Evolutionary conservation across 139 green algal genomes (phyloP), one percentile per base, ranked within the genome.

Genomic region (Trebouxia sp.): DNA sequence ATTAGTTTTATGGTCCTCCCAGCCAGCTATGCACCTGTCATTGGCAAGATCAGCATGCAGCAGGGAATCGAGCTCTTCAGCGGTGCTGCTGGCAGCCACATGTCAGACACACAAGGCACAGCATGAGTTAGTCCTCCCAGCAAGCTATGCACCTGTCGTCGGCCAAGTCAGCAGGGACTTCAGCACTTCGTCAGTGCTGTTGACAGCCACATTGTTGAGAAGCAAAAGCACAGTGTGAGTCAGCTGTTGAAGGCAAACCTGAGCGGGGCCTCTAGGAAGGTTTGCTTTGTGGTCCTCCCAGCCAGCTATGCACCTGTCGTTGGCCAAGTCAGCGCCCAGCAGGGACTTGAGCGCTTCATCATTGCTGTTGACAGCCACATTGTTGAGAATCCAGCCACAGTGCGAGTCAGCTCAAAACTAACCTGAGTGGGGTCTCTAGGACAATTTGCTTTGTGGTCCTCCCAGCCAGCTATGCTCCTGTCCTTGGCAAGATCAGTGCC

Each of bases 261-360:
- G 75, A 6, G 32, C 37, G 5, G 75, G 81, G 75, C 82, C 81
- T 7, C 82, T 75, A 12, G 75, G 58, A 37, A 85, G 65, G 37
- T 82, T 83, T 9, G 74, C 67, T 38, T 82, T 78, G 47, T 85
- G 75, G 62, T 85, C 75, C 75, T 85, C 43, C 26, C 20, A 24
- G 26, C 37, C 56, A 37, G 56, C n/a, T 20, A 69, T 69, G 26
- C 56, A 69, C n/a, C n/a, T 24, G 20, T 24, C 20, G 26, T 28
- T 35, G 12, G 20, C 14, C 20, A 3, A n/a, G 26, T 69, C 56
- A 24, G 20, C 11, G 1, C n/a, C 2, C 56, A 69, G 56, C 56
- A 69, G 12, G 20, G 20, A 24, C n/a, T 69, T 32, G 26, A 69
- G 56, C 26, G 26, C 56, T 69, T 24, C 26, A 28, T 69, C 56